Conservation (phyloP, 345 rosid species). For the Eucalyptus lansdowneana region DNA sequence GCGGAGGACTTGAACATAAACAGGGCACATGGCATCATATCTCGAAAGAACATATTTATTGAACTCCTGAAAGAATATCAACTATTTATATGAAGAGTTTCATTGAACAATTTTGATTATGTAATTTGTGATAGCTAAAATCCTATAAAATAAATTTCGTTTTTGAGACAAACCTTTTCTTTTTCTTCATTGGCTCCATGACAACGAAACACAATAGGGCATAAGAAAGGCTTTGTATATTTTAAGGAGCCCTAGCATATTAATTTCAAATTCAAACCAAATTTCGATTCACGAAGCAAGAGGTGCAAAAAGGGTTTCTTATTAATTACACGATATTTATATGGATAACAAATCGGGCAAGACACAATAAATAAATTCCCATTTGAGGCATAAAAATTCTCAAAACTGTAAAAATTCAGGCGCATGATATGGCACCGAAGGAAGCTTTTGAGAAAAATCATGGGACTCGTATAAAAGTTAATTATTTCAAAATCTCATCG, state of each 20-base stretch:
- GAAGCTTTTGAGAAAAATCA: background rate
- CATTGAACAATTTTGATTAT: rapidly evolving
- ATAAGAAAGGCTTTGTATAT: background rate
- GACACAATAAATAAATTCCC: background rate
- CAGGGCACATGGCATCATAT: background rate
- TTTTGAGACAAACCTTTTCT: rapidly evolving
- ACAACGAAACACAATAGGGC: background rate
- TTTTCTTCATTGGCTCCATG: rapidly evolving
- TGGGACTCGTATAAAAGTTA: background rate
- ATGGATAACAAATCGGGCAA: background rate
- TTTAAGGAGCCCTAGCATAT: background rate
- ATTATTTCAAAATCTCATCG: background rate
- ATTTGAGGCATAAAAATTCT: background rate
- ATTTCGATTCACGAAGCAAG: background rate
- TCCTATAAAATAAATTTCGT: rapidly evolving
- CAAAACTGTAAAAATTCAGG: background rate
- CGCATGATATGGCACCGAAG: background rate
- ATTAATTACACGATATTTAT: background rate
- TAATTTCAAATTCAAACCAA: background rate
- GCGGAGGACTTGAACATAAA: rapidly evolving
- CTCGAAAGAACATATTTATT: rapidly evolving
- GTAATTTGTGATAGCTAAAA: background rate
- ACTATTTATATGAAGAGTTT: rapidly evolving
- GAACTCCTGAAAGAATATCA: background rate
- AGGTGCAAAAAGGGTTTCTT: background rate